Conservation (phyloP, 768 basidiomycete species). For the Termitomyces sp. region DNA sequence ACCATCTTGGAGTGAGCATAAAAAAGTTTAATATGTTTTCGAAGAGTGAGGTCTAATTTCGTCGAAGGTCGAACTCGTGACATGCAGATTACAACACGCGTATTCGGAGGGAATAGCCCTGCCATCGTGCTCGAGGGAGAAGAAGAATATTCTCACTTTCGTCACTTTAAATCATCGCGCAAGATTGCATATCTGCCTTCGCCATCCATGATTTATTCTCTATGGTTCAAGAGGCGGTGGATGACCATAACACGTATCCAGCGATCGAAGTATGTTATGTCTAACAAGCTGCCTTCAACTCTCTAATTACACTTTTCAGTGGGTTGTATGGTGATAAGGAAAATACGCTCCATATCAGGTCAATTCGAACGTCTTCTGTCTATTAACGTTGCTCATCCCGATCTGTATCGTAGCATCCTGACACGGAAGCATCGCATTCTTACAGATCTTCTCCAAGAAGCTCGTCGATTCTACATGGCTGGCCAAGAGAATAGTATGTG, state of each 20-base stretch:
- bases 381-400: background rate
- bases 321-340: slow-evolving; percentile 11
- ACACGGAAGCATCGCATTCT: slow-evolving; percentile 33
- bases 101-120: slow-evolving; percentile 20
- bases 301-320: background rate
- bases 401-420: slow-evolving; percentile 29
- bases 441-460: slow-evolving; percentile 37
- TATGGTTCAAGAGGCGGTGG: slow-evolving; percentile 30
- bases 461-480: slow-evolving; percentile 30
- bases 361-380: background rate
- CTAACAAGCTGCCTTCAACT: background rate
- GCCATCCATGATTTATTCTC: slow-evolving; percentile 24
- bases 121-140: slow-evolving; percentile 23
- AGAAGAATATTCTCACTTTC: slow-evolving; percentile 11
- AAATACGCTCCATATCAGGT: slow-evolving; percentile 15
- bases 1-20: slow-evolving; percentile 44
- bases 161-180: slow-evolving; percentile 10
- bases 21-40: background rate
- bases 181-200: slow-evolving; percentile 29
- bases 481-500: slow-evolving; percentile 35
- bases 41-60: background rate
- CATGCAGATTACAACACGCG: slow-evolving; percentile 40
- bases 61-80: slow-evolving; percentile 35
- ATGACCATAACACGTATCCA: slow-evolving; percentile 18
- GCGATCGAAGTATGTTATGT: slow-evolving; percentile 3